Percentiles rank a stretch among this genome's conserved stretches.
These are phyloP conservation scores for Coffea humblotiana DNA, from an alignment of 305 asterid genomes.

Conservation along the genomic window DNA sequence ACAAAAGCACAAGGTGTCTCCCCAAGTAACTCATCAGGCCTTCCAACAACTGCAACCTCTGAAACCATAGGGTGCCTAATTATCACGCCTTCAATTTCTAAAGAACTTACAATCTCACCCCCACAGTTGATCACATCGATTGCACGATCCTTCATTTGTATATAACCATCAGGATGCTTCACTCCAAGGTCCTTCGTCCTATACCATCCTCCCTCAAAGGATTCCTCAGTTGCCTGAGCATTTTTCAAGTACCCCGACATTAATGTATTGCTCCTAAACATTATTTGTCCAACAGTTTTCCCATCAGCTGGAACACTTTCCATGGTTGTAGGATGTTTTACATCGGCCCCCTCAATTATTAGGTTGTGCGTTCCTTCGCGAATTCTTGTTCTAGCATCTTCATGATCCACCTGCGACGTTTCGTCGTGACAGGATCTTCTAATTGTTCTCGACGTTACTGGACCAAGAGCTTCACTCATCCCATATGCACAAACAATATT, in stretches of 20 bases:
- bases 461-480: conserved; percentile 51
- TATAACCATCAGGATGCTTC: conserved; percentile 29
- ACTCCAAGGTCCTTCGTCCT: conserved; percentile 46
- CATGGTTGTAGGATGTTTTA: conserved; percentile 39
- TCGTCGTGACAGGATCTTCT: neutral
- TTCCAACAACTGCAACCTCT: conserved; percentile 48
- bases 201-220: conserved; percentile 46
- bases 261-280: conserved; percentile 37
- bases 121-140: conserved; percentile 22
- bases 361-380: conserved; percentile 27
- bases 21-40: conserved; percentile 31
- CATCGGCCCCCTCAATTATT: conserved; percentile 30
- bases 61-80: conserved; percentile 37
- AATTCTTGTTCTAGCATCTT: neutral
- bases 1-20: conserved; percentile 44
- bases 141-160: conserved; percentile 33
- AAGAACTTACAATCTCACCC: conserved; percentile 27
- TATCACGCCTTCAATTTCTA: conserved; percentile 34
- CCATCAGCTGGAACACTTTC: conserved; percentile 42
- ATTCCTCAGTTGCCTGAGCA: conserved; percentile 25
- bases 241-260: conserved; percentile 41
- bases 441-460: conserved; percentile 20
- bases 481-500: conserved; percentile 30
- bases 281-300: conserved; percentile 41
- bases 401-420: neutral